Evolutionary conservation across 192 early-diverging fungal species (phyloP).

Genomic region (Coemansia sp.): DNA sequence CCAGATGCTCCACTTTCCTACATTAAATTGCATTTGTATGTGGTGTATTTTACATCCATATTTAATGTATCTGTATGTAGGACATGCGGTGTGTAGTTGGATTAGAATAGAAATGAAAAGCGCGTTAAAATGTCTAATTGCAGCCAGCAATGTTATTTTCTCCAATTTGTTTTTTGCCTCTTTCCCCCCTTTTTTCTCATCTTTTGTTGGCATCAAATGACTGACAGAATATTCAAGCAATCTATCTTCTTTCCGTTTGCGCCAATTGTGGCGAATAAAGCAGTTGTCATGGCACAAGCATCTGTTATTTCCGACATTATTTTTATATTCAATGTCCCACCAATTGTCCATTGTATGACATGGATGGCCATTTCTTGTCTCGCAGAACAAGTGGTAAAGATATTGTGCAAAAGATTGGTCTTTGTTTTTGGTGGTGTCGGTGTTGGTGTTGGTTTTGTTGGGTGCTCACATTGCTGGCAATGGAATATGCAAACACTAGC

Average conservation of each 20-base stretch:
- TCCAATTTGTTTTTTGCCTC: too few species aligned
- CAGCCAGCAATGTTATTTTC: too few species aligned
- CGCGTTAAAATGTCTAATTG: too few species aligned
- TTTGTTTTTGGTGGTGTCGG: too few species aligned
- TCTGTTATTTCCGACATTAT: neutral
- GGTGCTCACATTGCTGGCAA: too few species aligned
- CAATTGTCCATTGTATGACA: neutral
- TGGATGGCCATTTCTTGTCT: too few species aligned
- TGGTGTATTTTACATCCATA: neutral
- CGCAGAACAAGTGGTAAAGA: too few species aligned
- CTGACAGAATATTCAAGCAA: neutral
- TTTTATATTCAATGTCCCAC: neutral
- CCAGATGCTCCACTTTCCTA: neutral
- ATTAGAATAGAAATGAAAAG: too few species aligned
- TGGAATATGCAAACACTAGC: too few species aligned
- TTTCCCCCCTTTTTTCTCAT: too few species aligned
- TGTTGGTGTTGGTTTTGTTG: too few species aligned
- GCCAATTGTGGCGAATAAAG: constrained; percentile 1
- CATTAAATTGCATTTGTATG: neutral
- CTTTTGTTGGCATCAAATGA: neutral
- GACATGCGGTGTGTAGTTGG: neutral
- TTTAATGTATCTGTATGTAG: neutral
- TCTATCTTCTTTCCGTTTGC: neutral
- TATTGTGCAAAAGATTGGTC: too few species aligned
- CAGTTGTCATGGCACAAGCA: neutral